Percentiles rank a stretch among this genome's conserved stretches.
Evolutionary conservation across 2,329 filamentous ascomycete genomes (phyloP).

Genomic region (Cladosporium colombiae): DNA sequence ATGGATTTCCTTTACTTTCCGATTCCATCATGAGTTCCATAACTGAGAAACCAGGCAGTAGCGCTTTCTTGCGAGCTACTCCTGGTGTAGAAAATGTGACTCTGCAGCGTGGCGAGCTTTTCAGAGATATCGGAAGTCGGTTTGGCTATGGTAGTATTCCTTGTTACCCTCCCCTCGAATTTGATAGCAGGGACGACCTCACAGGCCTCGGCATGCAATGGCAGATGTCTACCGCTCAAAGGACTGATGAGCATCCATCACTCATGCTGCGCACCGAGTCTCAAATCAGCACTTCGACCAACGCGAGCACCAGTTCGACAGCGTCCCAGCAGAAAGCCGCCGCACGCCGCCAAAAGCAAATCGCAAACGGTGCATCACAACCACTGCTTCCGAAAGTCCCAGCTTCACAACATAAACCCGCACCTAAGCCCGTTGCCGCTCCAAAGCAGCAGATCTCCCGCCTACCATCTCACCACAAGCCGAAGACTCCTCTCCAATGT

Average conservation of each 20-base stretch:
- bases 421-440: slow-evolving; percentile 6
- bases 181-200: slow-evolving; percentile 6
- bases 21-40: slow-evolving; percentile 30
- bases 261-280: slow-evolving; percentile 29
- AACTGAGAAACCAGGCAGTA: slow-evolving; percentile 29
- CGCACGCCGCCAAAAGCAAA: slow-evolving; percentile 35
- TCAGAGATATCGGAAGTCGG: slow-evolving; percentile 30
- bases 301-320: slow-evolving; percentile 14
- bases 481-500: slow-evolving; percentile 67
- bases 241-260: background rate
- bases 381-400: slow-evolving; percentile 36
- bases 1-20: slow-evolving; percentile 28
- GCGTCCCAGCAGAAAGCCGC: slow-evolving; percentile 25
- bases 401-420: slow-evolving; percentile 26
- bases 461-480: slow-evolving; percentile 63
- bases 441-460: slow-evolving; percentile 43
- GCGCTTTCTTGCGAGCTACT: slow-evolving; percentile 26
- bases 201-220: slow-evolving; percentile 23
- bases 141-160: slow-evolving; percentile 26
- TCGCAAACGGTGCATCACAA: slow-evolving; percentile 30
- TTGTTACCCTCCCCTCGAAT: slow-evolving; percentile 25
- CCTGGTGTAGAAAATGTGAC: slow-evolving; percentile 28
- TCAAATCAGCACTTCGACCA: slow-evolving; percentile 26
- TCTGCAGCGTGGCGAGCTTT: slow-evolving; percentile 23
- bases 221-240: background rate